A percentile compares a stretch with the other conserved stretches of the same genome.
Evolutionary conservation across 2,329 filamentous ascomycete genomes (phyloP).

Genomic region (Colletotrichum godetiae): DNA sequence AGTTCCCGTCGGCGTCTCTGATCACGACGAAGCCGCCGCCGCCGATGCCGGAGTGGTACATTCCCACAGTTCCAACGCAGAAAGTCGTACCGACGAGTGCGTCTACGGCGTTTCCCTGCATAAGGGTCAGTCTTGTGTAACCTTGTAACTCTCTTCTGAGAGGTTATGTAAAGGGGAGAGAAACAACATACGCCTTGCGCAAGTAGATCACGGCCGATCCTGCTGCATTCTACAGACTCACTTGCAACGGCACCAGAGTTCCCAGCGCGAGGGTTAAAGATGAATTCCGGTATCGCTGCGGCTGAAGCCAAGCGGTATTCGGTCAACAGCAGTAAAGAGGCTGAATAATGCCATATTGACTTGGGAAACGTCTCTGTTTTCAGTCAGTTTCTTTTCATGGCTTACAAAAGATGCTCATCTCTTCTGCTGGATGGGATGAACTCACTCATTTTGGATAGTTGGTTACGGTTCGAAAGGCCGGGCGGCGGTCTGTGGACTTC

Average conservation of each 20-base stretch:
- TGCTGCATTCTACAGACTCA: constrained; percentile 75
- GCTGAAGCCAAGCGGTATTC: constrained; percentile 10
- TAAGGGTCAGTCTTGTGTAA: not conserved
- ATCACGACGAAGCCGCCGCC: constrained; percentile 93
- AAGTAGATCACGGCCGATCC: constrained; percentile 74
- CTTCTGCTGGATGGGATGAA: constrained; percentile 28
- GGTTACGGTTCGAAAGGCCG: not conserved
- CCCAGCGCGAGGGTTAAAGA: constrained; percentile 38
- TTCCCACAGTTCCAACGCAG: constrained; percentile 79
- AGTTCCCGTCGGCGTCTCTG: constrained; percentile 76
- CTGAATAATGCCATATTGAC: constrained; percentile 14
- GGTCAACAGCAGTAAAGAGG: constrained; percentile 9
- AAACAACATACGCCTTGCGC: constrained; percentile 55
- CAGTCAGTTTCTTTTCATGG: not conserved
- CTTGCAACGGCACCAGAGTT: constrained; percentile 74
- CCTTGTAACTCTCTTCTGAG: not conserved
- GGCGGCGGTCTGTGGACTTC: constrained; percentile 2
- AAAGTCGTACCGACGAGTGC: constrained; percentile 79
- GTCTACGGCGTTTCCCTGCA: constrained; percentile 79
- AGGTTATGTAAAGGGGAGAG: not conserved
- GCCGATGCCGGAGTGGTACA: constrained; percentile 86
- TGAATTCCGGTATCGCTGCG: constrained; percentile 31
- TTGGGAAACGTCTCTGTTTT: not conserved
- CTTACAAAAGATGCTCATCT: not conserved
- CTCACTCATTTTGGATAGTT: constrained; percentile 29